Base-by-base conservation (phyloP, 208 protist species). In the Leptomonas seymouri region DNA sequence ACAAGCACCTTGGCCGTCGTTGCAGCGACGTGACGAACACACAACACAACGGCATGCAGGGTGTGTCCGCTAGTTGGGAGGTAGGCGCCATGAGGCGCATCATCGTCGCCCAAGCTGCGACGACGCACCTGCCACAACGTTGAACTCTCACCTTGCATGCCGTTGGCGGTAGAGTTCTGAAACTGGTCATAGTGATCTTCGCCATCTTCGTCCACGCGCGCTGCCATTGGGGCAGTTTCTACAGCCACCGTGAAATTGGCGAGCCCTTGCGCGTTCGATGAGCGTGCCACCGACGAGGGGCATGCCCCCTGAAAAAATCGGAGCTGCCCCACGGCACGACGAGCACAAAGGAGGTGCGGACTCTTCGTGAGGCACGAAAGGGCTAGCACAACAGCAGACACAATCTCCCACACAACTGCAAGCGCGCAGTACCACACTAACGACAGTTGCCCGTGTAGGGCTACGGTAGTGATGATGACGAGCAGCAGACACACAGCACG, bases 281-380 rank as follows among this genome's bases (percentile, higher is more conserved):
- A n/a, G 9, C 44, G 25, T 45, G 51, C 16, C 16, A 14, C 54
- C 9, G 9, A 39, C 34, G 36, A 58, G 31, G 27, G 9, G 1
- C 0, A 4, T 1, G n/a, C 15, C 4, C 2, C 9, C 28, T 3
- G 31, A 21, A 2, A 0, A 41, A 57, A 8, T 18, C 36, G 51
- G 44, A 74, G 67, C 28, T 69, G 56, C 62, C 71, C 64, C 11
- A 71, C 49, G 3, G 36, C 67, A 5, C 46, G 25, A 15, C 60
- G 67, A 39, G 70, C 3, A 46, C 50, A 25, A 21, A 36, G 55
- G n/a, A 49, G 8, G 25, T 44, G 48, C 28, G 15, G 21, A n/a
- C 28, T 23, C 12, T 49, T 16, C 4, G 45, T 46, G 15, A 11
- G 42, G 55, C 63, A 66, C 1, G 71, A 76, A 6, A 57, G 48